Evolutionary conservation across 768 basidiomycete genomes (phyloP), one percentile per base, ranked within the genome.

Genomic region (Agaricus blazei): DNA sequence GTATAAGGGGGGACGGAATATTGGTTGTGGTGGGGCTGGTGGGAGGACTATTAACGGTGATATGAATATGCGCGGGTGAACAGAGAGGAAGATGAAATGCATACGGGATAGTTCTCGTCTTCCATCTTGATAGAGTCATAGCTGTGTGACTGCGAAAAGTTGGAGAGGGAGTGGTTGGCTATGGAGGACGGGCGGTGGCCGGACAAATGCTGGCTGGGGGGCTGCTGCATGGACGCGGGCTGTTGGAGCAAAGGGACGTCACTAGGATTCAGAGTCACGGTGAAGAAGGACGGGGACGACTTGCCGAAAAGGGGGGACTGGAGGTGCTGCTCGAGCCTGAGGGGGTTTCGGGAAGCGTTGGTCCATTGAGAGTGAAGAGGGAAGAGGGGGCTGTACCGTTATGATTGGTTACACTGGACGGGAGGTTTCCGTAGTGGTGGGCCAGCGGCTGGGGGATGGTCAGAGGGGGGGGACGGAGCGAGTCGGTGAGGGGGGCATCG

Each of bases 291-390:
- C 19, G 19, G 19, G 19, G 19, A 19, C 19, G 66, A 77, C 78
- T 67, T 45, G 88, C 89, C 88, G 89, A 91, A 76, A 88, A 90
- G n/a, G 87, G 85, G 54, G 86, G 85, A 61, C 84, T 88, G 27
- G 85, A 86, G 4, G 85, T 85, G 24, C 83, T 78, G 64, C 86
- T 88, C 19, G 86, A 87, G 19, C 80, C 83, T 23, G 84, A 85
- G 2, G 85, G 85, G 3, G 87, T 86, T 65, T 84, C 82, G 19
- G 85, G 85, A 67, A 86, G 87, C 3, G 79, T 73, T 42, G 83
- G 74, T 7, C 77, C 75, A 52, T 82, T 80, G 3, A 84, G 71
- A 63, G 68, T 75, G 69, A 81, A 82, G 58, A 82, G 62, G 9
- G 78, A 74, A 68, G 52, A 70, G 70, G 50, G 69, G 67, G 44